Percentiles rank a stretch among this genome's conserved stretches.
phyloP scores from a whole-genome alignment of 164 flowering plant species.

The Annona squamosa region DNA sequence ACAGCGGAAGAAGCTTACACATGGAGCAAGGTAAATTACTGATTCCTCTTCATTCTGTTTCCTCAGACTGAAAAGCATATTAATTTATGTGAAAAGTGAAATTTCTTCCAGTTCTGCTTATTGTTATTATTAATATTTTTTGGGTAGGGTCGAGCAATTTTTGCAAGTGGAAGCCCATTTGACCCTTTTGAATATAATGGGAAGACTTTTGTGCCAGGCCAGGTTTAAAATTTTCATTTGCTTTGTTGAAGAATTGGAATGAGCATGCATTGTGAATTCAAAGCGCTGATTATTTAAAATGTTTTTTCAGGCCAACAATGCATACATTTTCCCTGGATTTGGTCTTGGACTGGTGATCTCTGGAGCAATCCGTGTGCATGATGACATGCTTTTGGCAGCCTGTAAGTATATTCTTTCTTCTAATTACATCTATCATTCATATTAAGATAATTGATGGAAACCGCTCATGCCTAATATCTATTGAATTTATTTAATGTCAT shows the following conservation, averaged over 20 bases:
- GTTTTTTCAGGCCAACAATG: conserved; percentile 69
- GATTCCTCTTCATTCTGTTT: not conserved
- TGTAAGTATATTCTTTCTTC: conserved; percentile 36
- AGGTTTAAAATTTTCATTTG: conserved; percentile 33
- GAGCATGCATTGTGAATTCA: not conserved
- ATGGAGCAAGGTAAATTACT: conserved; percentile 62
- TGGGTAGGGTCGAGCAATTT: conserved; percentile 79
- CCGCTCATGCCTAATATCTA: too few species aligned
- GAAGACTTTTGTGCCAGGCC: conserved; percentile 62
- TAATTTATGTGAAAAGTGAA: not conserved
- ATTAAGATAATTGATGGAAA: too few species aligned
- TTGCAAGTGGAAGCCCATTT: conserved; percentile 96
- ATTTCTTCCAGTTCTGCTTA: not conserved
- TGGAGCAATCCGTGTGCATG: conserved; percentile 95
- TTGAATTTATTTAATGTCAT: not conserved
- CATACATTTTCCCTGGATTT: conserved; percentile 95
- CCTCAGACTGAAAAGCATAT: not conserved
- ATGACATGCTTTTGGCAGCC: conserved; percentile 89
- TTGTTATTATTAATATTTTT: not conserved
- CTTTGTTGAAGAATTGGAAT: not conserved
- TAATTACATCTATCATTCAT: too few species aligned
- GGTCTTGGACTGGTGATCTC: conserved; percentile 87
- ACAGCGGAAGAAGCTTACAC: conserved; percentile 95
- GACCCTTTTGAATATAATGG: conserved; percentile 73
- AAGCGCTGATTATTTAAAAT: not conserved